phyloP scores from a whole-genome alignment of 78 protist genomes.

The Cyanophora paradoxa region DNA sequence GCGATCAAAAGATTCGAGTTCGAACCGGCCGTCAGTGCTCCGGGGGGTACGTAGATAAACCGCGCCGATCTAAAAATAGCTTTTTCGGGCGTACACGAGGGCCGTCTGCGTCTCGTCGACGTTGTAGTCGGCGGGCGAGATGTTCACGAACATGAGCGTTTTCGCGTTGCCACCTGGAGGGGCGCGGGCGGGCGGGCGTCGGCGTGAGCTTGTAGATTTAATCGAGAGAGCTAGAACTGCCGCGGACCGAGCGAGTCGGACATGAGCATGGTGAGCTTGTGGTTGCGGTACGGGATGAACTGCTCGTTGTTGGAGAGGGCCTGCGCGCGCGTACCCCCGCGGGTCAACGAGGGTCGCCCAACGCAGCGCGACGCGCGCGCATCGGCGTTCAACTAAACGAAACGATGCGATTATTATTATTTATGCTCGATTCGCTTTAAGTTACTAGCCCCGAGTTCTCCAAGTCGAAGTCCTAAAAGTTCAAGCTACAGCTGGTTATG shows the following conservation, averaged over 20 bases:
- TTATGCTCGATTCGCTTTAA: too few species aligned
- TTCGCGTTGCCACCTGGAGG: constrained; percentile 64
- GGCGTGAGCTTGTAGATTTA: constrained; percentile 9
- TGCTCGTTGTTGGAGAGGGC: constrained; percentile 27
- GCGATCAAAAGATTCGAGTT: too few species aligned
- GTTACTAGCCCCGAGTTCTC: too few species aligned
- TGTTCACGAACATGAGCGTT: constrained; percentile 80
- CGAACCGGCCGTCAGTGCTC: too few species aligned
- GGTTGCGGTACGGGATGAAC: constrained; percentile 55
- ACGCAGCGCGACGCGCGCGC: too few species aligned
- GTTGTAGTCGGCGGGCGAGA: constrained; percentile 60
- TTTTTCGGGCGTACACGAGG: constrained; percentile 16
- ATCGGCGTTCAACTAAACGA: too few species aligned
- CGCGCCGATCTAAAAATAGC: too few species aligned
- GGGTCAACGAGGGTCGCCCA: too few species aligned
- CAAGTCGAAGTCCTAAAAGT: too few species aligned
- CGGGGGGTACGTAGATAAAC: too few species aligned
- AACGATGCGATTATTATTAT: too few species aligned
- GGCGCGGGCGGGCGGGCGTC: constrained; percentile 21
- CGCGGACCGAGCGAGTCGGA: constrained; percentile 33
- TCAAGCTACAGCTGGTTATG: background rate
- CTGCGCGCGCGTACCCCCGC: too few species aligned
- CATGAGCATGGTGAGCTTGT: constrained; percentile 50
- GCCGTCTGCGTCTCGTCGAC: constrained; percentile 46
- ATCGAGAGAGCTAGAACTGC: background rate